These are phyloP conservation scores for Rubia balearica DNA, from an alignment of 305 asterid genomes.

Conservation along the genomic window DNA sequence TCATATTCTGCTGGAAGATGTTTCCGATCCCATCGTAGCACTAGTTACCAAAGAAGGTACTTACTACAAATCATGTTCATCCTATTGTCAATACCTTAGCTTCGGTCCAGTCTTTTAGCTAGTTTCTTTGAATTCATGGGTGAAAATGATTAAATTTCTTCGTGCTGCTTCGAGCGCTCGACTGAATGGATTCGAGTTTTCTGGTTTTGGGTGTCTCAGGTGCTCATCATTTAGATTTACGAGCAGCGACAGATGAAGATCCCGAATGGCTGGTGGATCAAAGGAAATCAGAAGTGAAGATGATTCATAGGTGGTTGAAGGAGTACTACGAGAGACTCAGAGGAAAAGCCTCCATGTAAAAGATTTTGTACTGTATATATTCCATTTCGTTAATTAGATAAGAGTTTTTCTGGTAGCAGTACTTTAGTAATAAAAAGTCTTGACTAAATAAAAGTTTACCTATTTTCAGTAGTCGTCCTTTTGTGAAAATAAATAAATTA, in stretches of 20 bases:
- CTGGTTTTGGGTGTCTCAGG: conserved; percentile 31
- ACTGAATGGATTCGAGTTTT: neutral
- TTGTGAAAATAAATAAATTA: too few species aligned
- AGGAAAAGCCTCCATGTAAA: conserved; percentile 28
- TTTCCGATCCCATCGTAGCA: conserved; percentile 69
- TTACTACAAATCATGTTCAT: neutral
- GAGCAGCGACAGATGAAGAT: conserved; percentile 61
- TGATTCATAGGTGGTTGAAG: conserved; percentile 62
- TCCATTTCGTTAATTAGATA: too few species aligned
- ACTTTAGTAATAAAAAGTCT: too few species aligned
- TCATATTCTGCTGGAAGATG: conserved; percentile 46
- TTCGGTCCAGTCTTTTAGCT: neutral
- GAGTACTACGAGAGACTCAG: conserved; percentile 36
- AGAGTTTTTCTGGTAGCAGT: too few species aligned
- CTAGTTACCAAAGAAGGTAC: conserved; percentile 62
- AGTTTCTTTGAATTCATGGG: neutral
- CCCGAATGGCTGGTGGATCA: conserved; percentile 85
- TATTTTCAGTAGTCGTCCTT: too few species aligned
- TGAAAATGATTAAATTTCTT: neutral
- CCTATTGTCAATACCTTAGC: neutral
- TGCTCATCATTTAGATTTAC: conserved; percentile 90
- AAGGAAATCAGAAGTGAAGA: conserved; percentile 49
- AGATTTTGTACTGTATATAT: neutral
- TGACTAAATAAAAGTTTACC: too few species aligned
- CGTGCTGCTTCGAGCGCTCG: neutral